Conservation (phyloP, 2,329 filamentous ascomycete species). For the Cladosporium sp. region DNA sequence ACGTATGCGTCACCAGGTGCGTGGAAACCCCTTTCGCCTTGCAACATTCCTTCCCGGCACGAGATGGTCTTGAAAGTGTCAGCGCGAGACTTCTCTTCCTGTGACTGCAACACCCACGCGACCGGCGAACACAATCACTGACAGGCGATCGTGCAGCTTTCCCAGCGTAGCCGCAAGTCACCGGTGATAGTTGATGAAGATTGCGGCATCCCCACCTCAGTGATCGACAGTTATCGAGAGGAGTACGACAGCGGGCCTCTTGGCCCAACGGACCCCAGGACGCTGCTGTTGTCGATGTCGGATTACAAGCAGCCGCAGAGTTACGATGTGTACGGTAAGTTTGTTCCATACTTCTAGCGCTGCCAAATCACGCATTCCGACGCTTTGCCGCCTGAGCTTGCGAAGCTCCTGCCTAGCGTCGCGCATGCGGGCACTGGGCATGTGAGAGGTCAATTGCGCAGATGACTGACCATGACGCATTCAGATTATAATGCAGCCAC, state of each 20-base stretch:
- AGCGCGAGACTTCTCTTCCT: slow-evolving; percentile 2
- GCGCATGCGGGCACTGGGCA: slow-evolving; percentile 21
- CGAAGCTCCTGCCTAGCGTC: slow-evolving; percentile 4
- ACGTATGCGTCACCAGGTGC: slow-evolving; percentile 31
- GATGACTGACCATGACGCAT: slow-evolving; percentile 46
- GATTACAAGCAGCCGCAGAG: slow-evolving; percentile 71
- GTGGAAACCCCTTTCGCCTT: slow-evolving; percentile 17
- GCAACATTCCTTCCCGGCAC: slow-evolving; percentile 2
- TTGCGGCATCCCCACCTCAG: slow-evolving; percentile 27
- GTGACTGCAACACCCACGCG: slow-evolving; percentile 1
- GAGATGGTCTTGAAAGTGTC: slow-evolving; percentile 5
- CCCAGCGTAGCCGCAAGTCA: slow-evolving; percentile 14
- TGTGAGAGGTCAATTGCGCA: slow-evolving; percentile 26
- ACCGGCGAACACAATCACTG: background rate
- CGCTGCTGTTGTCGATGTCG: slow-evolving; percentile 63
- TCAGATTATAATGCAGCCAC: slow-evolving; percentile 51
- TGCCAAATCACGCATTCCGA: background rate
- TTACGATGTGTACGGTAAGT: slow-evolving; percentile 77
- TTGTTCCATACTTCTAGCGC: too few species aligned
- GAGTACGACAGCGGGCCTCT: slow-evolving; percentile 45
- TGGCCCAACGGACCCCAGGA: slow-evolving; percentile 41
- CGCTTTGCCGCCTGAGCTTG: background rate
- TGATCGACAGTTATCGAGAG: slow-evolving; percentile 26
- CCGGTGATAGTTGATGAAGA: slow-evolving; percentile 32
- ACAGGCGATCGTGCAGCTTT: slow-evolving; percentile 3